Base-by-base conservation (phyloP, 1,284 basidiomycete species). In the Austroboletus novae-zelandiae region DNA sequence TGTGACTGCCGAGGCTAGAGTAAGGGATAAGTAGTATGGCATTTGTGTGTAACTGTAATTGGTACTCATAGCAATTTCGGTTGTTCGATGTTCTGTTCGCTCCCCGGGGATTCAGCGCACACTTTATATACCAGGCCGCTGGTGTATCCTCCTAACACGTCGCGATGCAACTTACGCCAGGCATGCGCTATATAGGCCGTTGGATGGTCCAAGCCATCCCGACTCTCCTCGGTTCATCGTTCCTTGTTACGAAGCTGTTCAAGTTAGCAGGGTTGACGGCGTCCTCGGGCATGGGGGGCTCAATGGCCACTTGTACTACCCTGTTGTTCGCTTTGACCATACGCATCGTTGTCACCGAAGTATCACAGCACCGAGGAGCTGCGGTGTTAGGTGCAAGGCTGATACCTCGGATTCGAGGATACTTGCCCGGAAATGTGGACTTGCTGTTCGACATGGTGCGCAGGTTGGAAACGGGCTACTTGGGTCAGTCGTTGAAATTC, bases 401-500 rank as follows among this genome's bases (percentile, higher is more conserved):
- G n/a, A 8, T 66, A 27, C 63, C 63, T 34, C 51, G 36, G 14
- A 44, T 57, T 40, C 53, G 35, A 31, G 65, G 63, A 10, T 47
- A 39, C 39, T 43, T 55, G 25, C 66, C 56, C 2, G 64, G 64
- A 42, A 69, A 64, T 52, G 17, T 61, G 31, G 67, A 69, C 39
- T 40, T 45, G n/a, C 11, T 68, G 29, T 8, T 62, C 14, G 4
- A 51, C 4, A 34, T 51, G 35, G 17, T 61, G 5, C 0, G 13
- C 1, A 51, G 43, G 40, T 1, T 3, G 2, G 55, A 61, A 41
- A 64, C 49, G 10, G 56, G 59, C 25, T 68, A 68, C 42, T 52
- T 68, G 18, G 62, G 67, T 64, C 41, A 17, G 20, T 35, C 37
- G 34, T 40, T 13, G 9, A 20, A 36, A 36, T 42, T 27, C 17